A percentile compares a stretch with the other conserved stretches of the same genome.
phyloP scores from a whole-genome alignment of 441 rosid species.

The Sinapis alba region DNA sequence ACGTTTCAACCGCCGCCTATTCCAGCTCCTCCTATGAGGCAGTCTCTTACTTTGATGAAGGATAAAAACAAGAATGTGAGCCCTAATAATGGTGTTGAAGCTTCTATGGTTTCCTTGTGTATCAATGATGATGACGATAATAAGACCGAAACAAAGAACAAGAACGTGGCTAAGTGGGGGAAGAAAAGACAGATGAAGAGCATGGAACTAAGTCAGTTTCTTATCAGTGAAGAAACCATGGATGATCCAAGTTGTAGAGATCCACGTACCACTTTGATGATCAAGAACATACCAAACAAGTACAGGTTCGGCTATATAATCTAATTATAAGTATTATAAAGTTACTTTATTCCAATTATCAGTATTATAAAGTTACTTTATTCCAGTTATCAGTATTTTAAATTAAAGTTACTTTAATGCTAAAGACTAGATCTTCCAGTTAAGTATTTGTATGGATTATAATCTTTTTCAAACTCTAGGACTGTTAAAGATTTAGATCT shows the following conservation, averaged over 20 bases:
- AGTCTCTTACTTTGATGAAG: not conserved
- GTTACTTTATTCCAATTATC: not conserved
- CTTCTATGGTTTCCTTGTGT: slow-evolving; percentile 43
- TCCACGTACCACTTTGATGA: slow-evolving; percentile 92
- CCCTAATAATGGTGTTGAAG: slow-evolving; percentile 51
- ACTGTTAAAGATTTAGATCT: slow-evolving; percentile 27
- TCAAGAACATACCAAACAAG: slow-evolving; percentile 98
- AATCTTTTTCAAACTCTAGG: slow-evolving; percentile 29
- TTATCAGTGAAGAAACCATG: slow-evolving; percentile 62
- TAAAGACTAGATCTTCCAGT: slow-evolving; percentile 12
- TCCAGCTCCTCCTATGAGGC: slow-evolving; percentile 9
- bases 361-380: not conserved
- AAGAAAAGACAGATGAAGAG: slow-evolving; percentile 58
- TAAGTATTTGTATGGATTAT: slow-evolving; percentile 14
- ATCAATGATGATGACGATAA: not conserved
- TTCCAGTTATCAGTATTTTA: not conserved
- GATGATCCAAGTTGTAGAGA: slow-evolving; percentile 60
- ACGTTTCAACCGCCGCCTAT: slow-evolving; percentile 20
- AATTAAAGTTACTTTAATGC: too few relatives aligned
- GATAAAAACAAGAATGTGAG: slow-evolving; percentile 33
- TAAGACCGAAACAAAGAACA: slow-evolving; percentile 36
- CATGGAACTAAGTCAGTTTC: slow-evolving; percentile 64
- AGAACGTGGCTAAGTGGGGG: slow-evolving; percentile 51
- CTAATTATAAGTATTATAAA: slow-evolving; percentile 11
- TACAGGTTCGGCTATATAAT: slow-evolving; percentile 61